phyloP scores from a whole-genome alignment of 306 rosid genomes.

The Prunus mume region DNA sequence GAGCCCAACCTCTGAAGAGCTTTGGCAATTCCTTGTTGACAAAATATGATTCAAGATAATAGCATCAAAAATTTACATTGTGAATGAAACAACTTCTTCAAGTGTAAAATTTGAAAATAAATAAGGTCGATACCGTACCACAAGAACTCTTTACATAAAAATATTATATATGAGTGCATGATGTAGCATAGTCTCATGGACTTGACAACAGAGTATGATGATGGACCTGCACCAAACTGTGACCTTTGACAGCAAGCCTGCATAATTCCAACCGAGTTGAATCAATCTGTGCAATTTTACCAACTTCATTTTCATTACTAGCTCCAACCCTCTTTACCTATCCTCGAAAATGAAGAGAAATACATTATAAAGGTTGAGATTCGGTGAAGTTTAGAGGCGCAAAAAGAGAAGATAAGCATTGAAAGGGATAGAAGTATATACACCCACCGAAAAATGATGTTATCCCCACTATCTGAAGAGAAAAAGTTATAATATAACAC shows the following conservation, averaged over 20 bases:
- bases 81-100: slow-evolving; percentile 6
- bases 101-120: background rate
- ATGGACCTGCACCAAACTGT: slow-evolving; percentile 16
- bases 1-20: background rate
- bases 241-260: slow-evolving; percentile 1
- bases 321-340: slow-evolving; percentile 32
- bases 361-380: background rate
- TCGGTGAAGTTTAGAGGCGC: background rate
- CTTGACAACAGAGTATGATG: background rate
- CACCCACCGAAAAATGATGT: slow-evolving; percentile 35
- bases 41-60: background rate
- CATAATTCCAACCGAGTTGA: slow-evolving; percentile 2
- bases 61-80: slow-evolving; percentile 3
- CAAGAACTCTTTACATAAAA: slow-evolving; percentile 13
- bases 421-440: slow-evolving; percentile 3
- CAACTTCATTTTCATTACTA: slow-evolving; percentile 24
- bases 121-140: background rate
- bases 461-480: slow-evolving; percentile 19
- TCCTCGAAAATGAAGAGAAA: background rate
- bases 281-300: slow-evolving; percentile 20
- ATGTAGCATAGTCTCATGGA: slow-evolving; percentile 10
- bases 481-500: slow-evolving; percentile 66
- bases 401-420: slow-evolving; percentile 5
- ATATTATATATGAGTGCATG: slow-evolving; percentile 12
- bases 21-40: background rate